These are phyloP conservation scores for Plasmodiophora brassicae DNA, from an alignment of 208 protist genomes.

Conservation along the genomic window DNA sequence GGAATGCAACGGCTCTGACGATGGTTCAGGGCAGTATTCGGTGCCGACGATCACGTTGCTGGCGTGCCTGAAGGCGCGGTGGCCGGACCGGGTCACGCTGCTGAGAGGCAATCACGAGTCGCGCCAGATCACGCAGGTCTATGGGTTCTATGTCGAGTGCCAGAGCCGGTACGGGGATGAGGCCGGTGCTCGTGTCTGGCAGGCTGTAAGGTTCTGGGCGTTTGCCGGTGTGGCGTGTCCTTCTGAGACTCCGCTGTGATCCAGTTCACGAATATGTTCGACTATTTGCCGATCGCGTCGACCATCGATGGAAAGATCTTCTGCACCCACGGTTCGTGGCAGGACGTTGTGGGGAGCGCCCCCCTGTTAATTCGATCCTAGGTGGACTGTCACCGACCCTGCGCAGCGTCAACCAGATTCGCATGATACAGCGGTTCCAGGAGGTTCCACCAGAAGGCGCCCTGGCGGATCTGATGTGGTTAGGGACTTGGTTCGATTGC, in stretches of 20 bases:
- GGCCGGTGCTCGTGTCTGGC: conserved; percentile 77
- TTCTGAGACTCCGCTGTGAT: too few species aligned
- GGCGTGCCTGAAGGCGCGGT: conserved; percentile 80
- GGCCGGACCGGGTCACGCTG: conserved; percentile 86
- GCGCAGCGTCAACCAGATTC: conserved; percentile 85
- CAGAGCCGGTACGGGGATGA: conserved; percentile 90
- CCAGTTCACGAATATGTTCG: conserved; percentile 95
- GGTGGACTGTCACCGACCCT: conserved; percentile 70
- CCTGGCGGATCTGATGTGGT: conserved; percentile 98
- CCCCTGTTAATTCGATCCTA: too few species aligned
- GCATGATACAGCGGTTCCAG: conserved; percentile 85
- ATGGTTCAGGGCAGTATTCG: conserved; percentile 48
- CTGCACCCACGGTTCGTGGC: conserved; percentile 91
- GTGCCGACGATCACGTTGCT: conserved; percentile 85
- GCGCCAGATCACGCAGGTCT: conserved; percentile 93
- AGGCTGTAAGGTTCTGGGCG: too few species aligned
- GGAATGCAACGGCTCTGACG: background rate
- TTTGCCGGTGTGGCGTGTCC: too few species aligned
- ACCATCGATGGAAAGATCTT: conserved; percentile 92
- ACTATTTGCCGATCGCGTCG: conserved; percentile 93
- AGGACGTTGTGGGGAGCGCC: too few species aligned
- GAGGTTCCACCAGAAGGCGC: conserved; percentile 96
- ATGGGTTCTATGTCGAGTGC: conserved; percentile 97
- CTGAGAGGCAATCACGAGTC: conserved; percentile 96
- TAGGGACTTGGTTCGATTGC: too few species aligned